Evolutionary conservation across 495 filamentous ascomycete species (phyloP).

Genomic region (Apiosordaria backusii): DNA sequence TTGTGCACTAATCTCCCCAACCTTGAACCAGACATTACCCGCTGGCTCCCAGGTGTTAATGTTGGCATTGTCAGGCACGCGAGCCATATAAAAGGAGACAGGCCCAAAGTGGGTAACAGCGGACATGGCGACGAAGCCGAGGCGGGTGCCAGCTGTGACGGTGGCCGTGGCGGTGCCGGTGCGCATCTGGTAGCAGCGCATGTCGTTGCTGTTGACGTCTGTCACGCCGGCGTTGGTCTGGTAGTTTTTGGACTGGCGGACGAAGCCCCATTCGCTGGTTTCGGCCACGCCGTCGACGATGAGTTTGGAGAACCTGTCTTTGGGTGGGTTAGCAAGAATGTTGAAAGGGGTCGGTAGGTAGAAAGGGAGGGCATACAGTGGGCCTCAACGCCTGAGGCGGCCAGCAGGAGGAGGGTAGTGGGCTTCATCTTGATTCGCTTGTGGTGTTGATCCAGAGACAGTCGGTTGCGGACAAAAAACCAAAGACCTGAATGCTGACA

Average conservation of each 20-base stretch:
- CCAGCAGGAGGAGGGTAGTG: constrained; percentile 7
- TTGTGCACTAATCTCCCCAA: constrained; percentile 33
- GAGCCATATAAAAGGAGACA: constrained; percentile 49
- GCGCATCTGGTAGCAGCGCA: constrained; percentile 43
- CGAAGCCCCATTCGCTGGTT: constrained; percentile 37
- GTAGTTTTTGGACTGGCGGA: constrained; percentile 50
- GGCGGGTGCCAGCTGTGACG: constrained; percentile 36
- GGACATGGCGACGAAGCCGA: constrained; percentile 43
- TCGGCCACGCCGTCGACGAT: constrained; percentile 35
- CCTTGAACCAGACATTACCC: constrained; percentile 51
- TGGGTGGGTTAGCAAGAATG: not conserved
- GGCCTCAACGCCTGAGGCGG: constrained; percentile 7
- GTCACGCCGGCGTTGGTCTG: constrained; percentile 43
- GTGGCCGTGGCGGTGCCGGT: constrained; percentile 33
- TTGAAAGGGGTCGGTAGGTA: not conserved
- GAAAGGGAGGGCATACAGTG: constrained; percentile 9
- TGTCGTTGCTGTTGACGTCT: constrained; percentile 39
- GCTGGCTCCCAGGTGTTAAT: constrained; percentile 45
- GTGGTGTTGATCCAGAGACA: not conserved
- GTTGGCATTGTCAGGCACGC: constrained; percentile 39
- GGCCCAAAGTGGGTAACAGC: constrained; percentile 47
- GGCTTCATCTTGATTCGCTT: not conserved
- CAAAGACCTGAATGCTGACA: too few relatives aligned
- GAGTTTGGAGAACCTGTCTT: constrained; percentile 42
- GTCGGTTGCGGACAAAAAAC: too few relatives aligned